Evolutionary conservation across 169 alveolate genomes (phyloP), one percentile per base, ranked within the genome.

Genomic region (Hammondia hammondi): DNA sequence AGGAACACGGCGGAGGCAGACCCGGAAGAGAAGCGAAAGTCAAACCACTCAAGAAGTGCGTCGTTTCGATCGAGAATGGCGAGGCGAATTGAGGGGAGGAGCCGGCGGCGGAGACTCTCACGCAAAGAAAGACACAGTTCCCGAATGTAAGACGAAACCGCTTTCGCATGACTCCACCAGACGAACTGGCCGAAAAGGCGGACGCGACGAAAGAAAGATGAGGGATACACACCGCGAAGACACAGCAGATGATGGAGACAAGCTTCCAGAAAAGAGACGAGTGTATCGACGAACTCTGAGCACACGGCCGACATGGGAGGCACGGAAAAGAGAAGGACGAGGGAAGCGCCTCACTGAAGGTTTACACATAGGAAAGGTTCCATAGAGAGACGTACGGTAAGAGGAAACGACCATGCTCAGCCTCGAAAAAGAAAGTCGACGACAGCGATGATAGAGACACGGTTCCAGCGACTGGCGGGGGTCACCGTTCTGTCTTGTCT

Each of bases 151-250:
- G 71, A 81, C 10, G 85, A 29, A 9, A 88, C 52, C 17, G 93
- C 82, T 21, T 48, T 57, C 21, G 92, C 46, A 21, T 57, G 32
- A 12, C 82, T 48, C 93, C 48, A 48, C 93, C 93, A 88, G 21
- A 67, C 57, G 19, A 61, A 71, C 93, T 67, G 85, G 29, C 93
- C 93, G 43, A 88, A 88, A 19, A 72, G 84, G 70, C 93, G 93
- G 39, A 35, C 85, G n/a, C 93, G 82, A 7, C 57, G 77, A 67
- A 88, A 67, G 10, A 43, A 0, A 35, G 39, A 37, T 0, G 82
- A 14, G 27, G 93, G 93, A 67, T 88, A 88, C 32, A 88, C 84
- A 7, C 77, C n/a, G 17, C 93, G 82, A 43, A 88, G 84, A 67
- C 93, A 88, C 10, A 88, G 82, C 6, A 88, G 67, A 19, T 52